phyloP scores from a whole-genome alignment of 2,329 filamentous ascomycete species.

The Colletotrichum noveboracense region DNA sequence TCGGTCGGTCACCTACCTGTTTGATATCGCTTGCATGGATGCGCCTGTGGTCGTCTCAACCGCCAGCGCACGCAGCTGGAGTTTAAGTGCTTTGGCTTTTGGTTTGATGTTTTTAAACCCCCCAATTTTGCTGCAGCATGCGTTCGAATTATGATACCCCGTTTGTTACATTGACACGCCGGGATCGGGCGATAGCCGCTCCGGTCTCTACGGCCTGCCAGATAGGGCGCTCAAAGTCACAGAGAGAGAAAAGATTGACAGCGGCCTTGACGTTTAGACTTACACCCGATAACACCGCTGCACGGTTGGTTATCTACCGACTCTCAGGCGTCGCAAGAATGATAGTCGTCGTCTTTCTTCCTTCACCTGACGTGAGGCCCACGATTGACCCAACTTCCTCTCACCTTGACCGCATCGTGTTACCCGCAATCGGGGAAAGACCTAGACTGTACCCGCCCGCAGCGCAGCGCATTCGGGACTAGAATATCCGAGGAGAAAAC shows the following conservation, averaged over 20 bases:
- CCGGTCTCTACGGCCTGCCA: neutral
- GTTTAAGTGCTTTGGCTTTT: neutral
- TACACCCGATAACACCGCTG: neutral
- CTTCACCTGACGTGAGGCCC: neutral
- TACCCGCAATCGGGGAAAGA: conserved; percentile 11
- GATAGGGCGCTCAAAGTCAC: neutral
- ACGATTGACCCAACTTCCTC: neutral
- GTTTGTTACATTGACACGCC: neutral
- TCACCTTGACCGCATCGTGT: neutral
- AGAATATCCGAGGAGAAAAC: conserved; percentile 14
- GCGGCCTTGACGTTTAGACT: neutral
- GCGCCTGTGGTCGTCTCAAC: neutral
- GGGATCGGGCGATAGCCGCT: conserved; percentile 6
- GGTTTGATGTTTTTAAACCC: neutral
- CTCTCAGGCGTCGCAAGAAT: neutral
- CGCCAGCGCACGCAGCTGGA: neutral
- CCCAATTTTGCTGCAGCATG: conserved; percentile 1
- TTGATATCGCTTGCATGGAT: neutral
- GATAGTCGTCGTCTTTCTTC: neutral
- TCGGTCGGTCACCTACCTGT: neutral
- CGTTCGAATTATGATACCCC: neutral
- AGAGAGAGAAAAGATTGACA: neutral
- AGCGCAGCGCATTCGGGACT: neutral
- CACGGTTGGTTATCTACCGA: neutral
- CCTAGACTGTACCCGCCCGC: neutral